Evolutionary conservation across 202 grass and related monocot species (phyloP).

Genomic region (Musa balbisiana): DNA sequence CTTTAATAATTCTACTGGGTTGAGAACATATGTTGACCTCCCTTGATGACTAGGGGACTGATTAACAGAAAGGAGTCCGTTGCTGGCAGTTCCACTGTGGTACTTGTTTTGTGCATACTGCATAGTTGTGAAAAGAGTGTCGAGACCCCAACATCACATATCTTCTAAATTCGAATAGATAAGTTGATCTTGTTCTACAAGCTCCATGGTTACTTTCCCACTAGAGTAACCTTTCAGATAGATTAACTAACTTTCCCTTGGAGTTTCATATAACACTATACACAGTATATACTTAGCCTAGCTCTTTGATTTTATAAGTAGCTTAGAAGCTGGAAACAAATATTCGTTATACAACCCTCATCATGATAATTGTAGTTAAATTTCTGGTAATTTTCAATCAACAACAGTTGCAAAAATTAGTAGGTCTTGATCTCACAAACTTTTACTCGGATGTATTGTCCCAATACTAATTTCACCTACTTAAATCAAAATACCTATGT

Average conservation of each 20-base stretch:
- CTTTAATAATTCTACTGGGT: no score
- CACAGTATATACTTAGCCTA: background rate
- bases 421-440: background rate
- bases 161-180: no score
- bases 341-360: background rate
- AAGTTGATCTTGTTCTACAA: background rate
- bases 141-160: no score
- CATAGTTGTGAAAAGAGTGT: no score
- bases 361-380: background rate
- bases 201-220: background rate
- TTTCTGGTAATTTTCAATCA: background rate
- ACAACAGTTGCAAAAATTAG: background rate
- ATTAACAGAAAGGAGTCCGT: no score
- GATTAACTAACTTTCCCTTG: background rate
- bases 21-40: no score
- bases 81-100: no score
- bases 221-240: background rate
- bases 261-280: background rate
- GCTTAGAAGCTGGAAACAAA: background rate
- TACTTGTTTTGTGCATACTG: no score
- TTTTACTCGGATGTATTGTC: background rate
- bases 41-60: no score
- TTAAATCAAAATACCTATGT: background rate
- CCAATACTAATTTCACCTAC: no score
- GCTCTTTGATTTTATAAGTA: background rate